phyloP scores from a whole-genome alignment of 2,329 filamentous ascomycete genomes.

The Trichoderma endophyticum region DNA sequence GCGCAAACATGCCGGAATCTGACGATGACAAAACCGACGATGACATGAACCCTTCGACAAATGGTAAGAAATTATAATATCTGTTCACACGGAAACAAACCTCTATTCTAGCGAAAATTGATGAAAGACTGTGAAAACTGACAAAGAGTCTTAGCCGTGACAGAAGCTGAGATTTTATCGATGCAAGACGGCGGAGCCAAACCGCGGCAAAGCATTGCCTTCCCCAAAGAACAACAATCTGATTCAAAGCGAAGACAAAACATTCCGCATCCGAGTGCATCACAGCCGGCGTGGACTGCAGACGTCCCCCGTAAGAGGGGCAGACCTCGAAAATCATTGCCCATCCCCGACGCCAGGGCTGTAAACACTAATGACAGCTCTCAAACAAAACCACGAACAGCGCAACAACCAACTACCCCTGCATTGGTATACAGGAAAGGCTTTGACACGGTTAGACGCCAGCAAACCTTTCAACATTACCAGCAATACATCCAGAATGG shows the following conservation, averaged over 20 bases:
- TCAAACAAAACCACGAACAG: background rate
- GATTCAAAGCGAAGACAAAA: background rate
- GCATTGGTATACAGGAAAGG: background rate
- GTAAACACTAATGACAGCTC: background rate
- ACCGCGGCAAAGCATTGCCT: background rate
- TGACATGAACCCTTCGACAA: slow-evolving; percentile 23
- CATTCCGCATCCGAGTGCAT: background rate
- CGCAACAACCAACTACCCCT: background rate
- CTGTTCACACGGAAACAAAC: slow-evolving; percentile 24
- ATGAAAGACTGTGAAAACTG: slow-evolving; percentile 31
- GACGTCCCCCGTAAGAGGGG: slow-evolving; percentile 8
- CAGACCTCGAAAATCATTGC: slow-evolving; percentile 12
- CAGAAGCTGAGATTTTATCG: slow-evolving; percentile 22
- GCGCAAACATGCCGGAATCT: slow-evolving; percentile 27
- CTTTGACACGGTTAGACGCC: background rate
- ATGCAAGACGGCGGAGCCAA: slow-evolving; percentile 17
- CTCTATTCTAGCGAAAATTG: slow-evolving; percentile 19
- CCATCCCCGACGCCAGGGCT: background rate
- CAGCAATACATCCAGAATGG: slow-evolving; percentile 6
- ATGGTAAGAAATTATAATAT: slow-evolving; percentile 37
- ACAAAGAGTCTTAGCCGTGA: slow-evolving; percentile 33
- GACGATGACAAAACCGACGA: slow-evolving; percentile 30
- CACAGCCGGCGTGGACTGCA: background rate
- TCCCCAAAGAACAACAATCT: background rate
- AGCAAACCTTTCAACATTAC: slow-evolving; percentile 14